Evolutionary conservation across 202 grass and related monocot species (phyloP).

Genomic region (Tripidium arundinaceum): DNA sequence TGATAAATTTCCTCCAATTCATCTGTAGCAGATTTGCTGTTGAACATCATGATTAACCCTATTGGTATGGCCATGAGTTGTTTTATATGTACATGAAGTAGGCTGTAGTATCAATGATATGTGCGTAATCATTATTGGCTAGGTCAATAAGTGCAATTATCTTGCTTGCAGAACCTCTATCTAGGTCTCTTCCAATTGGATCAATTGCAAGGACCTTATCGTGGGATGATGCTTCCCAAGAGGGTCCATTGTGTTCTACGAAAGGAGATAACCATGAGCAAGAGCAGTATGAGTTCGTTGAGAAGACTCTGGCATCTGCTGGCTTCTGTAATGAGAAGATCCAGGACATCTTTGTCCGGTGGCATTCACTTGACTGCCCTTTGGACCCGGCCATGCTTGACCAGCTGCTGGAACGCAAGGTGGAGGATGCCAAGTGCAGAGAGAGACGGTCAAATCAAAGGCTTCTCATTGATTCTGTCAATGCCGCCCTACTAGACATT

Average conservation of each 20-base stretch:
- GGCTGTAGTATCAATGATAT: conserved; percentile 19
- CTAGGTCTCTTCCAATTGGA: conserved; percentile 73
- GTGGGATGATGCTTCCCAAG: conserved; percentile 55
- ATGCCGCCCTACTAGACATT: conserved; percentile 62
- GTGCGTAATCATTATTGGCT: conserved; percentile 18
- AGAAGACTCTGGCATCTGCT: conserved; percentile 53
- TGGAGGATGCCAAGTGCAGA: conserved; percentile 71
- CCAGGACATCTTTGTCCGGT: conserved; percentile 43
- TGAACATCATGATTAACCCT: conserved; percentile 22
- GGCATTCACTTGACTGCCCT: conserved; percentile 65
- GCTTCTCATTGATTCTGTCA: conserved; percentile 85
- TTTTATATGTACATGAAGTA: conserved; percentile 15
- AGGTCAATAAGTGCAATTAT: conserved; percentile 22
- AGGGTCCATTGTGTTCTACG: conserved; percentile 20
- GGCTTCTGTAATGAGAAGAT: conserved; percentile 39
- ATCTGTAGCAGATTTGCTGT: conserved; percentile 6
- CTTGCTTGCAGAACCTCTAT: conserved; percentile 65
- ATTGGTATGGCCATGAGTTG: background rate
- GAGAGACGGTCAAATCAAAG: conserved; percentile 72
- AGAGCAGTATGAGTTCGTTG: conserved; percentile 48
- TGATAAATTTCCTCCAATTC: background rate
- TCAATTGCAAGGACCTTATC: conserved; percentile 78
- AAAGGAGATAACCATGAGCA: conserved; percentile 44
- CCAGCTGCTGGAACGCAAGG: conserved; percentile 64
- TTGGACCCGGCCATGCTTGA: conserved; percentile 54